Conservation (phyloP, 2,329 filamentous ascomycete species). For the Saccharata proteae region DNA sequence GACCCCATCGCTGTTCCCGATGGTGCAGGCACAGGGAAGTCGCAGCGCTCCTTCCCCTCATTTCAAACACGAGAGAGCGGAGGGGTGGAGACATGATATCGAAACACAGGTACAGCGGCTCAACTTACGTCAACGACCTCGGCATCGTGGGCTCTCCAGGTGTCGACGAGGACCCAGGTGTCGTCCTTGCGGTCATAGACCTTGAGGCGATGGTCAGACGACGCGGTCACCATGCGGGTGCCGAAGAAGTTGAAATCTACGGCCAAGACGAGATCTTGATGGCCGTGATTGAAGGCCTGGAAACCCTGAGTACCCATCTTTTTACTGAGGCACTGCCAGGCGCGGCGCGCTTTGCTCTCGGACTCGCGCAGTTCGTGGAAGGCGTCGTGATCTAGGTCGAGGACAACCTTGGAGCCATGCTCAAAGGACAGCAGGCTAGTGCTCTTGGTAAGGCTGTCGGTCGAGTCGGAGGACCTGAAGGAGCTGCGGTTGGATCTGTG, state of each 20-base stretch:
- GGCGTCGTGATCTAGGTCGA: neutral
- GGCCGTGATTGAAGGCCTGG: constrained; percentile 57
- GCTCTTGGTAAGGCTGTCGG: constrained; percentile 5
- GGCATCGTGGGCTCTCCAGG: constrained; percentile 79
- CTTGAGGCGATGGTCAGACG: constrained; percentile 83
- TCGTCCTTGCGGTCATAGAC: constrained; percentile 74
- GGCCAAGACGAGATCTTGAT: constrained; percentile 70
- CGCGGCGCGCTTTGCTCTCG: constrained; percentile 14
- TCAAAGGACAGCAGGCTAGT: constrained; percentile 7
- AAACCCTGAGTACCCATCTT: constrained; percentile 28
- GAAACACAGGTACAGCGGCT: neutral
- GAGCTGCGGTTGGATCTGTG: constrained; percentile 1
- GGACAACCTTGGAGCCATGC: constrained; percentile 1
- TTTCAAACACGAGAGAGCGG: neutral
- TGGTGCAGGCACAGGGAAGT: no score
- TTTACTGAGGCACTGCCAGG: no score
- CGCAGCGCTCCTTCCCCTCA: no score
- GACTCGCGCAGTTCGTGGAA: constrained; percentile 6
- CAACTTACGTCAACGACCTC: constrained; percentile 70
- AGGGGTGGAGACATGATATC: no score
- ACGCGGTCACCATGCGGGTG: constrained; percentile 80
- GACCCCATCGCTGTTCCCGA: no score
- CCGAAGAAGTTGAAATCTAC: constrained; percentile 88
- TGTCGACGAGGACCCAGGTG: constrained; percentile 72
- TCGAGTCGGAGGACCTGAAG: neutral